A percentile compares a stretch with the other conserved stretches of the same genome.
Conservation (phyloP, 2,329 filamentous ascomycete species). For the Neofusicoccum sp. region DNA sequence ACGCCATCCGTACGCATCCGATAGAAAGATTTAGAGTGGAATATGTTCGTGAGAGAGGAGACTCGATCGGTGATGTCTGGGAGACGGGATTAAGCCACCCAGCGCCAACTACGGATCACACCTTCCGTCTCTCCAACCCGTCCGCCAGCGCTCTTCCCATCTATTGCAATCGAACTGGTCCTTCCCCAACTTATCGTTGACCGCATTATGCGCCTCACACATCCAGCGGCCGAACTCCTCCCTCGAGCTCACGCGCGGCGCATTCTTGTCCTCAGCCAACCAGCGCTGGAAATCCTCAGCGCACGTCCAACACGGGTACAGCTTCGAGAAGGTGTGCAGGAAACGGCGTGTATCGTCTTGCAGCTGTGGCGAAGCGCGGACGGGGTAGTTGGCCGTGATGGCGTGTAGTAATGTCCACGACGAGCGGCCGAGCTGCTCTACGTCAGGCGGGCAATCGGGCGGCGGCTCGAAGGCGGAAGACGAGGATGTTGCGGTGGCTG, state of each 20-base stretch:
- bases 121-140: conserved; percentile 73
- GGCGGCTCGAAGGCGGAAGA: conserved; percentile 40
- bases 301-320: conserved; percentile 96
- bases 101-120: conserved; percentile 50
- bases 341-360: conserved; percentile 77
- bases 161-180: conserved; percentile 79
- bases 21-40: not conserved
- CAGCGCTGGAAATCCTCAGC: conserved; percentile 87
- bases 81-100: not conserved
- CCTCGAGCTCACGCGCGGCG: conserved; percentile 57
- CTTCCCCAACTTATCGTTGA: conserved; percentile 89
- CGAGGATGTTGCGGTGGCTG: conserved; percentile 19
- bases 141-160: conserved; percentile 95
- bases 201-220: conserved; percentile 82
- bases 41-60: not conserved
- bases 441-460: conserved; percentile 82
- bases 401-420: conserved; percentile 94
- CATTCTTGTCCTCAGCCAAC: conserved; percentile 65
- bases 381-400: conserved; percentile 83
- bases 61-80: not conserved
- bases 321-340: conserved; percentile 73
- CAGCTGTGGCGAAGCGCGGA: conserved; percentile 62
- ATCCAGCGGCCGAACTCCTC: conserved; percentile 79
- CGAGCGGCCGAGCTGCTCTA: conserved; percentile 79
- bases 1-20: not conserved